Conservation (phyloP, 352 stramenopile species). For the Thraustochytrium striatum region DNA sequence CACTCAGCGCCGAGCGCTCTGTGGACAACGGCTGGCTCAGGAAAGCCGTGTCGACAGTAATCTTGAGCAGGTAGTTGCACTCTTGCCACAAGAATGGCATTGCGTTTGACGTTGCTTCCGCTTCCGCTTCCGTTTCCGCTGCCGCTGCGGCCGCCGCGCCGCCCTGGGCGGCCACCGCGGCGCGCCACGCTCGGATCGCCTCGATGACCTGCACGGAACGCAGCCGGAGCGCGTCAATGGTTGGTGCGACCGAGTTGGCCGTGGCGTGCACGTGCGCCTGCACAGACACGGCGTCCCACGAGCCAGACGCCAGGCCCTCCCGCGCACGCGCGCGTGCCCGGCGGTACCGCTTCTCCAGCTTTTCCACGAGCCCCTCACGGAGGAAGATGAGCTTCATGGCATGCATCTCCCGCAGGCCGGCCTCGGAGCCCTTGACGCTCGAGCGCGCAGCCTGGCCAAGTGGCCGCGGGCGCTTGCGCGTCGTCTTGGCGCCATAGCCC, state of each 20-base stretch:
- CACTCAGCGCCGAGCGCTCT: not conserved
- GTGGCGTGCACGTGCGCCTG: constrained; percentile 20
- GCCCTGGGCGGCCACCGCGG: not conserved
- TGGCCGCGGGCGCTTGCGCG: constrained; percentile 1
- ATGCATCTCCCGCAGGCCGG: constrained; percentile 4
- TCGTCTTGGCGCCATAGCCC: not conserved
- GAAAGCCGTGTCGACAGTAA: not conserved
- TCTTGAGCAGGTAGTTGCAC: constrained; percentile 42
- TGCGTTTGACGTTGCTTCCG: too few species aligned
- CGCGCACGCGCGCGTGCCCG: not conserved
- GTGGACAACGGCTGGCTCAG: not conserved
- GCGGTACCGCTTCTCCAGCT: not conserved
- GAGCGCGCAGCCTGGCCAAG: not conserved
- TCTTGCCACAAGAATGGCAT: not conserved
- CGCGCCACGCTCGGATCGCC: constrained; percentile 23
- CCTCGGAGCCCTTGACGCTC: not conserved
- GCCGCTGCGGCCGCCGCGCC: too few species aligned
- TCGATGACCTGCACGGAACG: constrained; percentile 36
- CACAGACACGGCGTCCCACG: constrained; percentile 4
- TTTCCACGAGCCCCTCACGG: constrained; percentile 30
- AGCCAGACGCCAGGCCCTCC: not conserved
- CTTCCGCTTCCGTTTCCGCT: too few species aligned
- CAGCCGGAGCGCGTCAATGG: not conserved
- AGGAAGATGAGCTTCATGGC: constrained; percentile 35
- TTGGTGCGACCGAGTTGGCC: not conserved